Conservation (phyloP, 139 green algal species). For the Chlamydomonas applanata region DNA sequence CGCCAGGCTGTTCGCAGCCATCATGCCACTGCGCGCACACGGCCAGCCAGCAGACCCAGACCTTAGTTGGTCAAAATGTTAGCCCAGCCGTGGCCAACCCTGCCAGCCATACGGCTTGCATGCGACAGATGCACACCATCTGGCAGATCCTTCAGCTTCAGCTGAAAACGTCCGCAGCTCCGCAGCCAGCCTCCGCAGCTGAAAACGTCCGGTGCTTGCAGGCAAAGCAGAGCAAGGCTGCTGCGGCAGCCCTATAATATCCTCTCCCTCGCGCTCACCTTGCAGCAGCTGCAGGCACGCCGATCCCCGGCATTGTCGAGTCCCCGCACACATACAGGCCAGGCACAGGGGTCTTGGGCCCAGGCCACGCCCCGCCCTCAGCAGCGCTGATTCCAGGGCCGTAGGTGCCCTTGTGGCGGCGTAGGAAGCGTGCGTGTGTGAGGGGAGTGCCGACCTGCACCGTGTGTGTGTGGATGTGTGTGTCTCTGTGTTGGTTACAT, state of each 20-base stretch:
- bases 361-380: conserved; percentile 59
- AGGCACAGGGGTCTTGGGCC: conserved; percentile 71
- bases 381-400: conserved; percentile 64
- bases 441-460: conserved; percentile 65
- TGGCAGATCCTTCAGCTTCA: too few species aligned
- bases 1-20: conserved; percentile 79
- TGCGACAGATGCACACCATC: too few species aligned
- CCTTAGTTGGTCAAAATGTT: too few species aligned
- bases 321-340: conserved; percentile 71
- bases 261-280: background rate
- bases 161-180: too few species aligned
- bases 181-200: too few species aligned
- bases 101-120: too few species aligned
- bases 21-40: conserved; percentile 59
- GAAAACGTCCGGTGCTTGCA: too few species aligned
- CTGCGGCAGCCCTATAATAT: conserved; percentile 14
- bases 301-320: conserved; percentile 87
- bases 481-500: too few species aligned
- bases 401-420: conserved; percentile 70
- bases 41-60: too few species aligned
- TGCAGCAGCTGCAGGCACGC: conserved; percentile 86
- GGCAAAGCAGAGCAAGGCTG: too few species aligned
- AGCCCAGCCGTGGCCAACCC: too few species aligned
- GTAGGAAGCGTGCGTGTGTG: conserved; percentile 75
- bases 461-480: too few species aligned